phyloP scores from a whole-genome alignment of 176 grass and related monocot genomes.

The Carex myosuroides region DNA sequence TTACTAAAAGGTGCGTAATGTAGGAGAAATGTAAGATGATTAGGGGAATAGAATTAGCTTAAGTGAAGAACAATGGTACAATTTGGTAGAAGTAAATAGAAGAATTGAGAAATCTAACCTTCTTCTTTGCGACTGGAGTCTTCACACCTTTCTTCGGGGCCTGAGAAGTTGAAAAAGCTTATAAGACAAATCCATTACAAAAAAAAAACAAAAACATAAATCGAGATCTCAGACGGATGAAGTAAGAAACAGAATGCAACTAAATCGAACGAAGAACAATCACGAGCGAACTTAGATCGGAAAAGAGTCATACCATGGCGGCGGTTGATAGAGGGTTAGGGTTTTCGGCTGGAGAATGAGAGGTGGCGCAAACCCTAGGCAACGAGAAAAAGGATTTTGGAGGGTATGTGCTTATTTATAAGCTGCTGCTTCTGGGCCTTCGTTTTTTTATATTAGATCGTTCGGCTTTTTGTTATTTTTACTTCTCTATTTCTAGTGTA shows the following conservation, averaged over 20 bases:
- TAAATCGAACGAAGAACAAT: neutral
- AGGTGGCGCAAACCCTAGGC: constrained; percentile 3
- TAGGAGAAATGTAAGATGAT: neutral
- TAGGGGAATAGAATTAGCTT: neutral
- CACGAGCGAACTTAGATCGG: neutral
- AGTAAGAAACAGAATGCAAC: neutral
- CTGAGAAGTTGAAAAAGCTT: constrained; percentile 26
- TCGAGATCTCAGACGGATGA: neutral
- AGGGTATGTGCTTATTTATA: neutral
- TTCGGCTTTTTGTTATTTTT: neutral
- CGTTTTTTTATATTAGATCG: neutral
- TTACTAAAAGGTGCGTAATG: neutral
- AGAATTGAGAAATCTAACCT: constrained; percentile 28
- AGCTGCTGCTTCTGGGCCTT: neutral
- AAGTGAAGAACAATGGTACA: neutral
- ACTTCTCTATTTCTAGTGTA: too few species aligned
- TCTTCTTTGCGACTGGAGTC: constrained; percentile 46
- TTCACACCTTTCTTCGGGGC: constrained; percentile 67
- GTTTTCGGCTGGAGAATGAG: neutral
- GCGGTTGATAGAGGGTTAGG: neutral
- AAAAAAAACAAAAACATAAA: neutral
- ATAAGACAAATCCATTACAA: neutral
- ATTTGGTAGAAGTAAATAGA: neutral
- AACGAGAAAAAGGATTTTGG: neutral
- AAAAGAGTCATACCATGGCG: neutral